These are phyloP conservation scores for Fusarium sacchari DNA, from an alignment of 2,329 filamentous ascomycete species.

Conservation along the genomic window DNA sequence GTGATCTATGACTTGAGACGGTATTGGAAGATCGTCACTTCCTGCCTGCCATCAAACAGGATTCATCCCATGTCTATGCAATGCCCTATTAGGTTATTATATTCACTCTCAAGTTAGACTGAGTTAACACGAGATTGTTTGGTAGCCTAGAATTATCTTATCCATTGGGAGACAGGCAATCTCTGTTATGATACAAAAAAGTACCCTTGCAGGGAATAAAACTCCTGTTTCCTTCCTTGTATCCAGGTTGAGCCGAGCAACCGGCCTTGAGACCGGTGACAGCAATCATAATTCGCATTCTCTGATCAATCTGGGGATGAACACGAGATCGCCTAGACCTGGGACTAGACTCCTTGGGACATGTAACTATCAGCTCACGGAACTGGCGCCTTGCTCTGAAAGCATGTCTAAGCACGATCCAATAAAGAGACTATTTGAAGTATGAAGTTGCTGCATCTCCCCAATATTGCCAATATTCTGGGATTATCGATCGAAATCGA, in stretches of 20 bases:
- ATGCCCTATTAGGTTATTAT: not conserved
- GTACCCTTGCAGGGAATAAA: not conserved
- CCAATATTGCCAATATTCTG: not conserved
- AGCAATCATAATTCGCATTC: too few relatives aligned
- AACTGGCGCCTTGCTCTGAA: not conserved
- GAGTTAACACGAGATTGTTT: accelerated
- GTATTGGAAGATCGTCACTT: not conserved
- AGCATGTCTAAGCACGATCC: not conserved
- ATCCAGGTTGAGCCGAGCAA: not conserved
- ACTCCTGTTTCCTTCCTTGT: not conserved
- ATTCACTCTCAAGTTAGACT: accelerated
- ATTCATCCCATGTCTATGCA: not conserved
- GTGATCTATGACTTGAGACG: not conserved
- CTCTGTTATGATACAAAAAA: not conserved
- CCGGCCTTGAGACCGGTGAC: not conserved
- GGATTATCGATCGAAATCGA: not conserved
- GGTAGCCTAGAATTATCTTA: not conserved
- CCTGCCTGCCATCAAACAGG: not conserved
- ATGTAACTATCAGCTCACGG: not conserved
- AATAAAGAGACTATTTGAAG: not conserved
- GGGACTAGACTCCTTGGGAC: not conserved
- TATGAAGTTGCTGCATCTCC: not conserved
- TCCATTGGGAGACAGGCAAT: not conserved
- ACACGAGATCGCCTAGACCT: not conserved
- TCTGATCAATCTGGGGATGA: not conserved